Evolutionary conservation across 306 rosid genomes (phyloP), one percentile per base, ranked within the genome.

Genomic region (Vicia villosa): DNA sequence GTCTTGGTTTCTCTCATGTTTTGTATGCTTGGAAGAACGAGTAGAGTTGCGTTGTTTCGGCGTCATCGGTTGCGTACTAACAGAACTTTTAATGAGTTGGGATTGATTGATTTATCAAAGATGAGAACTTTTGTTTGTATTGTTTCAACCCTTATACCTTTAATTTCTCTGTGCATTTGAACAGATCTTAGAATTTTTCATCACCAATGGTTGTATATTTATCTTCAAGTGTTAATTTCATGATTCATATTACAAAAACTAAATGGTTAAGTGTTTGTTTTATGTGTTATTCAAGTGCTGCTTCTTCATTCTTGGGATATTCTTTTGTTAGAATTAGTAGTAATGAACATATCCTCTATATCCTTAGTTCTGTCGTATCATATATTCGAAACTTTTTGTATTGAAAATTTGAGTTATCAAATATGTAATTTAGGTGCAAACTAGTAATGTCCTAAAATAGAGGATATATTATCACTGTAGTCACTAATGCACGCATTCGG

Each of bases 1-100:
- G 81, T 64, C 85, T 83, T 63, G 95, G 96, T 41, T 95, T 91
- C 79, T 87, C 99, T 1, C 83, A 91, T 77, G 74, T 89, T 82
- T 84, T 95, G 84, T 77, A 91, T 70, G 99, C 96, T 41, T 95
- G 97, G 97, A 95, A 95, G 87, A 91, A 82, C 55, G 93, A 86
- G 63, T 95, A 90, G 84, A 56, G 74, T 72, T 80, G 66, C 26
- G 8, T 43, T 63, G 42, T 47, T 65, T 50, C 69, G 66, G 34
- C 77, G 57, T 79, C 56, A 76, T 75, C 9, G 5, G 11, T 75
- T 54, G 68, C 70, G 74, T 86, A 76, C 92, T 86, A 84, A 86
- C 92, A 81, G 72, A 82, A 32, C 84, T 74, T 56, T 70, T 66
- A 68, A 84, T 54, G 91, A 89, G 88, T 77, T 82, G 67, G 70